Evolutionary conservation across 805 yeast species (phyloP), one percentile per base, ranked within the genome.

Genomic region (Blastobotrys terrestris): DNA sequence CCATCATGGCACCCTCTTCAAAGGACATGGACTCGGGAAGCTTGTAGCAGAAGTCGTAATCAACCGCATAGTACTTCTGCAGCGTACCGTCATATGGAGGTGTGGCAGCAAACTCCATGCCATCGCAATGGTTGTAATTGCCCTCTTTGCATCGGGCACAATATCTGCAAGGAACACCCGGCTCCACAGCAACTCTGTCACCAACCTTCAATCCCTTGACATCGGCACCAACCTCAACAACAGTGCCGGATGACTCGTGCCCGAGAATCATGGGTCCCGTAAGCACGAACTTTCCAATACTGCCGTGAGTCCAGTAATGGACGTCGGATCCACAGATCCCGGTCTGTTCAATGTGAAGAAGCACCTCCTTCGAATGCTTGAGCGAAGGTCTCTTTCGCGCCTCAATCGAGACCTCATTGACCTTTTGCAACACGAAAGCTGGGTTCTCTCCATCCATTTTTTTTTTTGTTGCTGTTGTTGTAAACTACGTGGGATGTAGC

Each of bases 31-130:
- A 75, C 20, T 83, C 88, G 3, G 96, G 95, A 53, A 89, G 74
- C 67, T 84, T 85, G 60, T 82, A 84, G 65, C 88, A 79, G 69
- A 85, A 88, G 66, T 88, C 96, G 63, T 86, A 91, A 15, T 95
- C 94, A 35, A 84, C 72, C 56, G 81, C 66, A 68, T 77, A 88
- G 72, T 82, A 86, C 63, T 83, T 81, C 61, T 84, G 77, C 61
- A 89, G 73, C 6, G 96, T 89, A 51, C 92, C 95, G 64, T 86
- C 91, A 54, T 80, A 75, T 51, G 90, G 91, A 7, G 96, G 96
- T 14, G 96, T 87, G 39, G 96, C 96, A 31, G 96, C 96, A 72
- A 89, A 89, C n/a, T 75, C 78, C 95, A 89, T 86, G 58, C 82
- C 80, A 11, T 95, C 95, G 65, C 94, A 86, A 63, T 88, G 72